Percentiles rank a stretch among this genome's conserved stretches.
phyloP scores from a whole-genome alignment of 345 rosid genomes.

The Passiflora organensis region DNA sequence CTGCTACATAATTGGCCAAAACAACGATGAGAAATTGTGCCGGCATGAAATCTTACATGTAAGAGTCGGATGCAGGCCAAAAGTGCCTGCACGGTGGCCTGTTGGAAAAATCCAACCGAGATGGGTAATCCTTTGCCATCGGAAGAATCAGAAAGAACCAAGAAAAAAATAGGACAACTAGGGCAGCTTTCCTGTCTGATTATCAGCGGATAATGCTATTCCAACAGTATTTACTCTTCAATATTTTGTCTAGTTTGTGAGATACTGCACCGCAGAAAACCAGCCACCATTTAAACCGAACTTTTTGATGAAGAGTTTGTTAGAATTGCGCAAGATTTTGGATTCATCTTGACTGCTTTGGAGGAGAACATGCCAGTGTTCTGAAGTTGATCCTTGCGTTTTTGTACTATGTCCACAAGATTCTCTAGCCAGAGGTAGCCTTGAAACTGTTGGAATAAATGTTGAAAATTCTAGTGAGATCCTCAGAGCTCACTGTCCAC shows the following conservation, averaged over 20 bases:
- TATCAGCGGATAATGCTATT: background rate
- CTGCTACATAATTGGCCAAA: background rate
- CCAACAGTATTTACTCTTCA: background rate
- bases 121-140: background rate
- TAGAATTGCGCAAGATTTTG: background rate
- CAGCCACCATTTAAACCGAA: too few species aligned
- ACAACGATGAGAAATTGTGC: background rate
- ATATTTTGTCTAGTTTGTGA: background rate
- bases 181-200: background rate
- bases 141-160: background rate
- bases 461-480: constrained; percentile 46
- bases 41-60: too few species aligned
- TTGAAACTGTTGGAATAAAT: constrained; percentile 52
- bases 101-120: constrained; percentile 4
- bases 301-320: background rate
- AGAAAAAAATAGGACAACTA: background rate
- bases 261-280: too few species aligned
- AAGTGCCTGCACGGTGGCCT: background rate
- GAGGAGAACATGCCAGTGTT: background rate
- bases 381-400: background rate
- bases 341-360: background rate
- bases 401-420: background rate
- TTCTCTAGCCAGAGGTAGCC: constrained; percentile 10
- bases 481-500: constrained; percentile 70
- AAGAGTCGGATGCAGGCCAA: background rate